These are phyloP conservation scores for Linanthus parryae DNA, from an alignment of 148 eudicot genomes.

Conservation along the genomic window DNA sequence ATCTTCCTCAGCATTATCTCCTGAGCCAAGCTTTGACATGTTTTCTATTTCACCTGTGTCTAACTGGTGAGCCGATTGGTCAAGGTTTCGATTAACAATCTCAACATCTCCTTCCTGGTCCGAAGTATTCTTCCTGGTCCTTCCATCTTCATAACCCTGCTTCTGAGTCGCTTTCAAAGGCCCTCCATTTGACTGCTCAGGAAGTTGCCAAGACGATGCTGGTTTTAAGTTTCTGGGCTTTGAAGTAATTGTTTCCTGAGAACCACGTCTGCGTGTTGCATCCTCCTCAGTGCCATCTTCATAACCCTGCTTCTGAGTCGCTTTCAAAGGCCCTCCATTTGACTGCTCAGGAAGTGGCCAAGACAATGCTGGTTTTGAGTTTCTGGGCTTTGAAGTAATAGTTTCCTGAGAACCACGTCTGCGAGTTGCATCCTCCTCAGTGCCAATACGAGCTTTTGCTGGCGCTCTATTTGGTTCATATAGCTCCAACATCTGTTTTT, in stretches of 20 bases:
- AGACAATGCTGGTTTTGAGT: no score
- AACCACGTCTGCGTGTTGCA: conserved; percentile 27
- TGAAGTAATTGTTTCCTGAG: conserved; percentile 35
- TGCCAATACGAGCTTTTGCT: conserved; percentile 33
- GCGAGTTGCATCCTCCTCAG: conserved; percentile 43
- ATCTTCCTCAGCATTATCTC: conserved; percentile 45
- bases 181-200: conserved; percentile 21
- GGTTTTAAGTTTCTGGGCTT: no score
- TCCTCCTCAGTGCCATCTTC: conserved; percentile 51
- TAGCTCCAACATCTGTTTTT: conserved; percentile 96
- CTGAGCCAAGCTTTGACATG: conserved; percentile 27
- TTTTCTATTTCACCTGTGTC: conserved; percentile 37
- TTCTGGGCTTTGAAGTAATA: conserved; percentile 28
- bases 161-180: conserved; percentile 39
- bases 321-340: conserved; percentile 34
- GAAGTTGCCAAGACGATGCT: no score
- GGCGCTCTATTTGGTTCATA: conserved; percentile 85
- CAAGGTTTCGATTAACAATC: conserved; percentile 25
- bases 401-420: conserved; percentile 38
- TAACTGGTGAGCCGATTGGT: conserved; percentile 22
- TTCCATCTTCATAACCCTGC: conserved; percentile 42
- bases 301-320: conserved; percentile 37
- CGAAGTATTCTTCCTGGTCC: conserved; percentile 19
- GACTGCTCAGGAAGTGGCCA: conserved; percentile 8
- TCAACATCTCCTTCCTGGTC: conserved; percentile 50